Evolutionary conservation across 768 basidiomycete genomes (phyloP).

Genomic region (Agrocybe pediades): DNA sequence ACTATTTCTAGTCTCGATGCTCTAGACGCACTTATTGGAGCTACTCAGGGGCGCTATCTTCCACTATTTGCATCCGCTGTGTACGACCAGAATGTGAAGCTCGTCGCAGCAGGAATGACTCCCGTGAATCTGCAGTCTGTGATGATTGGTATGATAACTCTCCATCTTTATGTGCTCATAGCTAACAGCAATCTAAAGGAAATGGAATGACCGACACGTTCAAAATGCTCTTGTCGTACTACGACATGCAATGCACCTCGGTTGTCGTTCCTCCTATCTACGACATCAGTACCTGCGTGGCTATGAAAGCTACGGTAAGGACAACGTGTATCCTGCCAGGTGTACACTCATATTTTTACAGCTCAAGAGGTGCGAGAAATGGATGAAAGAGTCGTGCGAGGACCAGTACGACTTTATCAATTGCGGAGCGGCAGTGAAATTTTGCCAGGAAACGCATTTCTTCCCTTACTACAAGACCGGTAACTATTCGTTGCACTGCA

Average conservation of each 20-base stretch:
- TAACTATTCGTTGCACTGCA: not conserved
- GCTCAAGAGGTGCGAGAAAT: slow-evolving; percentile 66
- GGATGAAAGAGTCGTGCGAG: slow-evolving; percentile 56
- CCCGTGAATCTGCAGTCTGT: too few relatives aligned
- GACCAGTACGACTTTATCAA: slow-evolving; percentile 64
- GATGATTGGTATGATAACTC: too few relatives aligned
- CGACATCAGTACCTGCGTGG: too few relatives aligned
- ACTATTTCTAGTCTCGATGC: too few relatives aligned
- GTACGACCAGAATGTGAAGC: too few relatives aligned
- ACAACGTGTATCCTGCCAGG: not conserved
- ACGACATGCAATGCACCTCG: slow-evolving; percentile 56
- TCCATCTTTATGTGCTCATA: too few relatives aligned
- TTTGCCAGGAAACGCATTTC: slow-evolving; percentile 50
- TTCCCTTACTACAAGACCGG: slow-evolving; percentile 1
- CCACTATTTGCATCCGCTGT: too few relatives aligned
- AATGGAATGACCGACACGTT: slow-evolving; percentile 64
- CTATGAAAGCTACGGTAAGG: too few relatives aligned
- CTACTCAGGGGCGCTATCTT: too few relatives aligned
- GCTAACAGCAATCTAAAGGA: slow-evolving; percentile 43
- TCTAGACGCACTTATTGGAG: too few relatives aligned
- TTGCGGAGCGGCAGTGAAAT: slow-evolving; percentile 60
- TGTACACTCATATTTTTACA: slow-evolving; percentile 18
- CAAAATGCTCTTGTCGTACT: slow-evolving; percentile 40
- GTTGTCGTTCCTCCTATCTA: slow-evolving; percentile 47
- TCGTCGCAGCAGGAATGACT: too few relatives aligned